Evolutionary conservation across 139 green algal species (phyloP).

Genomic region (Micromonas pusilla): DNA sequence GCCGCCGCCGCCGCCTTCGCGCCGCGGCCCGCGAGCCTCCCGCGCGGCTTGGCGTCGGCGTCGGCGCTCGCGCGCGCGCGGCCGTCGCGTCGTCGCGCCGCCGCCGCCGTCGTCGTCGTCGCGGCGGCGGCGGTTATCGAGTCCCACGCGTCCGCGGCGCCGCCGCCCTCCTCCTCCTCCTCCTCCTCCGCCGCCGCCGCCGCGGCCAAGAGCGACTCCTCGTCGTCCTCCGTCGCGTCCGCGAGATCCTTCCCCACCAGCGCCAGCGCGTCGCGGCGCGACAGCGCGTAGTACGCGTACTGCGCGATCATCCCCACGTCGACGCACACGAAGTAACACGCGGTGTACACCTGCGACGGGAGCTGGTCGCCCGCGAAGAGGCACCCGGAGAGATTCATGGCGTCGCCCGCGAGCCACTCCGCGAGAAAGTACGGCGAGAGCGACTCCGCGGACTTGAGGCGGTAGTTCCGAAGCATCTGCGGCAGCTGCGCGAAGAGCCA

Average conservation of each 20-base stretch:
- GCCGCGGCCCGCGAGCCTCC: too few species aligned
- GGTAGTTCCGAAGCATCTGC: conserved; percentile 77
- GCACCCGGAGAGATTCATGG: conserved; percentile 69
- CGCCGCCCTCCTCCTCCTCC: background rate
- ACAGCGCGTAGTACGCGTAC: conserved; percentile 61
- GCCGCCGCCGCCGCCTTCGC: background rate
- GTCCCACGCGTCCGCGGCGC: too few species aligned
- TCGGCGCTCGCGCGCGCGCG: too few species aligned
- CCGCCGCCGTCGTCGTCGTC: too few species aligned
- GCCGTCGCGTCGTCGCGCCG: too few species aligned
- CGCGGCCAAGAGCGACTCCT: too few species aligned
- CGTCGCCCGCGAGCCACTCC: conserved; percentile 71
- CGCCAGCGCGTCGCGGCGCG: background rate
- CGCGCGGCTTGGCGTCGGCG: too few species aligned
- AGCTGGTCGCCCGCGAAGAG: conserved; percentile 76
- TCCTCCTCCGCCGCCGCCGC: too few species aligned
- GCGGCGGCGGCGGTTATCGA: too few species aligned
- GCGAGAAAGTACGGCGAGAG: conserved; percentile 78
- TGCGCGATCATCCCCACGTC: conserved; percentile 71
- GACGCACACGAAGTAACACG: conserved; percentile 65
- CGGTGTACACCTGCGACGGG: conserved; percentile 60
- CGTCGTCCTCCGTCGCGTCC: background rate
- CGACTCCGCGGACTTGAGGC: conserved; percentile 61
- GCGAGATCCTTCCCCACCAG: background rate
- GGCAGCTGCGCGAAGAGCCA: conserved; percentile 67